phyloP scores from a whole-genome alignment of 2,329 filamentous ascomycete genomes.

The Cryphonectria naterciae region DNA sequence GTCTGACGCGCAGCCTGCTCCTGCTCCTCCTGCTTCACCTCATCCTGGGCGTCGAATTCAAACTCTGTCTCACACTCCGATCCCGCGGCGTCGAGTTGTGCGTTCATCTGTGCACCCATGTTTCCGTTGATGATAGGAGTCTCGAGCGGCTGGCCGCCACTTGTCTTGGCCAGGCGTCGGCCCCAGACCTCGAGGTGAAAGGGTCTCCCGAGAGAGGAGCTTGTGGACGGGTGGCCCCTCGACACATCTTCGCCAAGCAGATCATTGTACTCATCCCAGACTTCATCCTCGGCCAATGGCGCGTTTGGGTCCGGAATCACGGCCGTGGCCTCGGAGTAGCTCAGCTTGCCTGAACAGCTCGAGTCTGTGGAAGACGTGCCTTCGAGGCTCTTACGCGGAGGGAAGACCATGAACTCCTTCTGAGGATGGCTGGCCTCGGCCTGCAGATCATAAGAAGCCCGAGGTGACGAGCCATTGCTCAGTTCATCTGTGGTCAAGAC shows the following conservation, averaged over 20 bases:
- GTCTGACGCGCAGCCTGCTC: slow-evolving; percentile 37
- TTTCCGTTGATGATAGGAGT: slow-evolving; percentile 51
- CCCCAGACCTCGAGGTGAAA: slow-evolving; percentile 59
- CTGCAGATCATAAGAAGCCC: slow-evolving; percentile 37
- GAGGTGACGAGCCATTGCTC: slow-evolving; percentile 38
- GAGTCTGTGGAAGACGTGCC: slow-evolving; percentile 61
- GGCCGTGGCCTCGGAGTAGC: slow-evolving; percentile 66
- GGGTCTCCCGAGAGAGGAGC: slow-evolving; percentile 59
- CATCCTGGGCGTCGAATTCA: slow-evolving; percentile 39
- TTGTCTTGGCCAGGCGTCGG: slow-evolving; percentile 41
- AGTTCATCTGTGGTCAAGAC: slow-evolving; percentile 38
- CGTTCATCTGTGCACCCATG: slow-evolving; percentile 23
- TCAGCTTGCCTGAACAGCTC: slow-evolving; percentile 67
- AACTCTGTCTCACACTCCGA: slow-evolving; percentile 36
- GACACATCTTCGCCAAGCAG: slow-evolving; percentile 68
- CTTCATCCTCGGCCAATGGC: slow-evolving; percentile 77
- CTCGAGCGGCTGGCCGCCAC: slow-evolving; percentile 45
- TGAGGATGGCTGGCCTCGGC: slow-evolving; percentile 38
- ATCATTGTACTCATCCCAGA: slow-evolving; percentile 95
- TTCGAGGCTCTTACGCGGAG: slow-evolving; percentile 66
- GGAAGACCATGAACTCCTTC: slow-evolving; percentile 75
- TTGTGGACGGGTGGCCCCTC: slow-evolving; percentile 54
- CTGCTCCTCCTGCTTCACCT: slow-evolving; percentile 30
- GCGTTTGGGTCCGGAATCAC: slow-evolving; percentile 65
- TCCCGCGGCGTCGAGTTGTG: slow-evolving; percentile 20